Evolutionary conservation across 257 asterid genomes (phyloP).

Genomic region (Linderniella brevidens): DNA sequence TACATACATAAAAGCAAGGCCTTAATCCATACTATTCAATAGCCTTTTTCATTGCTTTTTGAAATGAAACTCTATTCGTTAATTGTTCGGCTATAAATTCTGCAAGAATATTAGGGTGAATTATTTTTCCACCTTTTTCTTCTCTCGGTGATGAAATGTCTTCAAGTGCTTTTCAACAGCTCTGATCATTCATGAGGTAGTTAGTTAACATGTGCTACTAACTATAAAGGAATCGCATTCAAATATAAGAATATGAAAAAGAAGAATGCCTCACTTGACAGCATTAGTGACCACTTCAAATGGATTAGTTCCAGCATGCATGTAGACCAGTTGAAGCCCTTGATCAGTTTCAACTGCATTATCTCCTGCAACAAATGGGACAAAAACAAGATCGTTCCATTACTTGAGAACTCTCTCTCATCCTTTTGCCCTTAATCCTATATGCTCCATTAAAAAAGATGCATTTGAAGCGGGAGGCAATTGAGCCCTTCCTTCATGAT

Average conservation of each 20-base stretch:
- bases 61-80: no score
- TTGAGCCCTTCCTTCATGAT: slow-evolving; percentile 14
- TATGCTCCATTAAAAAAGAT: slow-evolving; percentile 11
- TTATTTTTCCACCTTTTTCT: slow-evolving; percentile 41
- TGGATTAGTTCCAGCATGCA: slow-evolving; percentile 89
- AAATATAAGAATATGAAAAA: background rate
- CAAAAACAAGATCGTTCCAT: background rate
- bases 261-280: slow-evolving; percentile 52
- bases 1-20: background rate
- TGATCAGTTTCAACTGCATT: slow-evolving; percentile 74
- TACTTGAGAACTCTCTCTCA: slow-evolving; percentile 5
- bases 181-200: slow-evolving; percentile 19
- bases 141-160: slow-evolving; percentile 81
- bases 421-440: slow-evolving; percentile 12
- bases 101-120: background rate
- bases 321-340: slow-evolving; percentile 73
- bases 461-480: slow-evolving; percentile 9
- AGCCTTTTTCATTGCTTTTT: no score
- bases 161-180: slow-evolving; percentile 83
- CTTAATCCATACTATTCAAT: background rate
- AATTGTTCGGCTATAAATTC: no score
- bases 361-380: slow-evolving; percentile 59
- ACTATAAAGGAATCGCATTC: background rate
- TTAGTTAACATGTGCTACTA: background rate
- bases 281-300: slow-evolving; percentile 86